phyloP scores from a whole-genome alignment of 2,329 filamentous ascomycete species.

The Pyricularia pennisetigena region DNA sequence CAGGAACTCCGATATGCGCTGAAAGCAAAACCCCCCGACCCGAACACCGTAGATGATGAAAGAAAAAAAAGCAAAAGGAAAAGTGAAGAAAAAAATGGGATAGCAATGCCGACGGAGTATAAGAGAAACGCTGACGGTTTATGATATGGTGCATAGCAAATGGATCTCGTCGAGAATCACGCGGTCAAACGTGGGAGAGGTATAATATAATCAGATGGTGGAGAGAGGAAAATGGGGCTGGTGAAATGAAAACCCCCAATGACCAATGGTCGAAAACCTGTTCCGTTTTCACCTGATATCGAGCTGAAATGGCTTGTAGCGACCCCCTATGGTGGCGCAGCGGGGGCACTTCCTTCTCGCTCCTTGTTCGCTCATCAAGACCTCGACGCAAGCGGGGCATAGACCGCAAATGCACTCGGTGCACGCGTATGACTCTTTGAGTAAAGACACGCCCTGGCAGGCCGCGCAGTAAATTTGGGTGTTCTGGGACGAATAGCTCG shows the following conservation, averaged over 20 bases:
- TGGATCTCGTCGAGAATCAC: not conserved
- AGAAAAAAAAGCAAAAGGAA: not conserved
- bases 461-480: slow-evolving; percentile 90
- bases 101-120: not conserved
- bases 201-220: not conserved
- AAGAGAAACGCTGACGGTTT: not conserved
- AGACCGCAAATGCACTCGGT: slow-evolving; percentile 94
- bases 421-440: slow-evolving; percentile 84
- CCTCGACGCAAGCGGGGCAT: slow-evolving; percentile 79
- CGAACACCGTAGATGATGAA: not conserved
- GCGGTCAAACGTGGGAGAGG: not conserved
- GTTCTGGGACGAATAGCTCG: slow-evolving; percentile 60
- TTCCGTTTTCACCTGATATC: slow-evolving; percentile 54
- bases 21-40: not conserved
- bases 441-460: slow-evolving; percentile 65
- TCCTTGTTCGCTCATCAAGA: slow-evolving; percentile 66
- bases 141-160: not conserved
- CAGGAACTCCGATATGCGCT: not conserved
- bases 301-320: slow-evolving; percentile 78
- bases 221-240: not conserved
- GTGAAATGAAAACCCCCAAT: slow-evolving; percentile 1
- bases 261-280: not conserved
- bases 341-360: slow-evolving; percentile 68
- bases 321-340: slow-evolving; percentile 68
- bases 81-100: not conserved